Evolutionary conservation across 345 rosid genomes (phyloP), one percentile per base, ranked within the genome.

Genomic region (Corchorus olitorius): DNA sequence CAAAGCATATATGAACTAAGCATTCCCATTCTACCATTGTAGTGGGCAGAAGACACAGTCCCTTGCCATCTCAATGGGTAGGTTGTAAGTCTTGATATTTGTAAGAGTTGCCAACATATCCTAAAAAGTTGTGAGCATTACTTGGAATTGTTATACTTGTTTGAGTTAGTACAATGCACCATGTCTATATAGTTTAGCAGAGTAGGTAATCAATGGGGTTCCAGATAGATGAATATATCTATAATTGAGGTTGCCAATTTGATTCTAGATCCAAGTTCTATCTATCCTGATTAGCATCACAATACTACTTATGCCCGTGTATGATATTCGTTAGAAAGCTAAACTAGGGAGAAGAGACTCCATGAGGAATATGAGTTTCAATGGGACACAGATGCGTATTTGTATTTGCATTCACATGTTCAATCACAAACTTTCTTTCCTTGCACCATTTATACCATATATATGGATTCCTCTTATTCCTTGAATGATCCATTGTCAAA

Each of bases 141-240:
- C 39, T 22, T 13, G 27, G 41, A 49, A 16, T 22, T 35, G 16
- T 34, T 15, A 70, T 70, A 52, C 60, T 17, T 34, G 9, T 16
- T 35, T 70, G 46, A n/a, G 12, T 53, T 22, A 10, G 33, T 53
- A 53, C n/a, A 53, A 70, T 70, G 74, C 46, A 34, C 61, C 46
- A 16, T 34, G 22, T 52, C 45, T 34, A 61, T n/a, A 35, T 17
- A 16, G 59, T 16, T 16, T 8, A 50, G 46, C 9, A 9, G 60
- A 33, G 16, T 34, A 70, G 59, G 27, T 34, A 61, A 35, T 35
- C 41, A 35, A 39, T 10, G 34, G 9, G 22, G 34, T 53, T 35
- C 10, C 34, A 35, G 46, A 34, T 50, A 52, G 33, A 53, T n/a
- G 16, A 37, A n/a, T 53, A 60, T 8, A 70, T 70, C 46, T 0